Conservation (phyloP, 2,329 filamentous ascomycete species). For the Curvularia eragrostidis region DNA sequence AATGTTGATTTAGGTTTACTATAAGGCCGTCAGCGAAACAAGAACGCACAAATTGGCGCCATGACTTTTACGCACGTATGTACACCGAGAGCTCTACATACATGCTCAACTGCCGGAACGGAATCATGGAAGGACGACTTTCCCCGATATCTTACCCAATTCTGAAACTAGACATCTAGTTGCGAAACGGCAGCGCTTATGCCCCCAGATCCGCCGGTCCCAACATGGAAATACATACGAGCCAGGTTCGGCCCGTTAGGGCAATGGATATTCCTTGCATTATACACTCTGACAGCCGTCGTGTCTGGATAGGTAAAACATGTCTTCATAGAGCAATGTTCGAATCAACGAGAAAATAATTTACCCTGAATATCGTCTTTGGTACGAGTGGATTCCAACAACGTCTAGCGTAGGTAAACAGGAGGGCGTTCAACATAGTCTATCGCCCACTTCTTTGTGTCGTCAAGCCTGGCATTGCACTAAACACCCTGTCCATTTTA, state of each 20-base stretch:
- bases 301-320: background rate
- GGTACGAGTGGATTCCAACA: background rate
- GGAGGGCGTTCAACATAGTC: background rate
- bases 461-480: background rate
- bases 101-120: background rate
- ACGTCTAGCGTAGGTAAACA: background rate
- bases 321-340: background rate
- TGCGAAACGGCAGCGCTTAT: background rate
- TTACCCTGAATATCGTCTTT: background rate
- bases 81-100: background rate
- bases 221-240: background rate
- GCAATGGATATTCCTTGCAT: background rate
- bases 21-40: background rate
- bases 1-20: too few relatives aligned
- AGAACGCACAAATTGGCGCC: constrained; percentile 2
- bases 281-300: background rate
- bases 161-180: background rate
- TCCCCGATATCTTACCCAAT: background rate
- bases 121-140: background rate
- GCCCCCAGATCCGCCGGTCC: background rate
- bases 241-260: background rate
- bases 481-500: background rate
- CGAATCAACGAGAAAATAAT: background rate
- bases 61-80: background rate
- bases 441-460: background rate